Evolutionary conservation across 768 basidiomycete genomes (phyloP).

Genomic region (Mycena capillaripes): DNA sequence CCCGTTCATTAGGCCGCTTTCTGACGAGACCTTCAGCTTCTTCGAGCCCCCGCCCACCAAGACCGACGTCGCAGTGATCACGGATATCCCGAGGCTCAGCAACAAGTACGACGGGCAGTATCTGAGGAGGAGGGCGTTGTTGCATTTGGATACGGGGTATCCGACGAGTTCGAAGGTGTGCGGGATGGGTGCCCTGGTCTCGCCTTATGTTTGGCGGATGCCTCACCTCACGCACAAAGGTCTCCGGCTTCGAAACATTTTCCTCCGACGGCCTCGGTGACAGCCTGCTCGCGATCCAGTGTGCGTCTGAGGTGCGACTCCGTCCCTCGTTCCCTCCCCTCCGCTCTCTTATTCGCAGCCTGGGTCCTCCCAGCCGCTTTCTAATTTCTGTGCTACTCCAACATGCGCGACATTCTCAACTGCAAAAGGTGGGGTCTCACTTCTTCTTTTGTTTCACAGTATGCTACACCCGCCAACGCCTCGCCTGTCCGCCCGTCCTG

Average conservation of each 20-base stretch:
- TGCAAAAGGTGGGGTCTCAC: constrained; percentile 10
- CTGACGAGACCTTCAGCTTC: neutral
- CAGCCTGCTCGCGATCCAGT: constrained; percentile 26
- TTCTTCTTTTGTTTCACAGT: constrained; percentile 15
- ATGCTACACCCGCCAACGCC: constrained; percentile 28
- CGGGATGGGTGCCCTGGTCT: too few relatives aligned
- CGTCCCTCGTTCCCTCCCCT: too few relatives aligned
- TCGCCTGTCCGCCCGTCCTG: constrained; percentile 32
- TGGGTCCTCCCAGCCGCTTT: constrained; percentile 34
- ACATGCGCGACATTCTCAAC: constrained; percentile 35
- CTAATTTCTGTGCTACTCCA: constrained; percentile 33
- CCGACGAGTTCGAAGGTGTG: too few relatives aligned
- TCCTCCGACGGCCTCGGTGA: constrained; percentile 32
- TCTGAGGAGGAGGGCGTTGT: constrained; percentile 23
- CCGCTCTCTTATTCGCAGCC: too few relatives aligned
- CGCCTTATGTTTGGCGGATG: too few relatives aligned
- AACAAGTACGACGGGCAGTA: constrained; percentile 33
- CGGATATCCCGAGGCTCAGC: constrained; percentile 28
- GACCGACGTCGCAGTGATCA: neutral
- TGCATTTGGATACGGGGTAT: constrained; percentile 18
- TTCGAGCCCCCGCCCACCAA: neutral
- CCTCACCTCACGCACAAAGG: neutral
- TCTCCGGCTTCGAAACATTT: constrained; percentile 34
- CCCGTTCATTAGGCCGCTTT: too few relatives aligned
- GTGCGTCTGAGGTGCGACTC: constrained; percentile 32